Conservation (phyloP, 176 grass and related monocot species). For the Elaeis guineensis region DNA sequence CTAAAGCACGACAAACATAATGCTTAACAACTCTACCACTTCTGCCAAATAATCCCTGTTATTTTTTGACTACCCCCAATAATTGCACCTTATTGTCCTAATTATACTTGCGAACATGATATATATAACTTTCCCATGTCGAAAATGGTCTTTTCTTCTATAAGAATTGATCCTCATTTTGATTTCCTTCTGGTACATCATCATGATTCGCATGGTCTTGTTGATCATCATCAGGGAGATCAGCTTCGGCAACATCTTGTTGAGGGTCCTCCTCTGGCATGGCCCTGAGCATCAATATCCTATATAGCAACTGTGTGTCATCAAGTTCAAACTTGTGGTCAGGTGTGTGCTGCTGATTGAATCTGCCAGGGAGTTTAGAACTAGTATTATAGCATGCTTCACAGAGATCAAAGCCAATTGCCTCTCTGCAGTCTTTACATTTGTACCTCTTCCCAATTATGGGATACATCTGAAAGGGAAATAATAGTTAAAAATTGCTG, state of each 20-base stretch:
- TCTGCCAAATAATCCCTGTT: too few relatives aligned
- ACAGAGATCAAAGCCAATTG: constrained; percentile 70
- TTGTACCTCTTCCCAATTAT: constrained; percentile 75
- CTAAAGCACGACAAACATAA: too few relatives aligned
- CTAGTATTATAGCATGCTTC: constrained; percentile 52
- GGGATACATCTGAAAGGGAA: constrained; percentile 45
- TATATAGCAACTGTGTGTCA: background rate
- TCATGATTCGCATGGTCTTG: background rate
- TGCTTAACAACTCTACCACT: too few relatives aligned
- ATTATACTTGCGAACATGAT: too few relatives aligned
- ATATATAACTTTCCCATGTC: too few relatives aligned
- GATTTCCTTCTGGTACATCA: constrained; percentile 1
- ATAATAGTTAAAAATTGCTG: background rate
- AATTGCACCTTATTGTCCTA: too few relatives aligned
- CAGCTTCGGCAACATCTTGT: background rate
- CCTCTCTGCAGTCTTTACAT: constrained; percentile 66
- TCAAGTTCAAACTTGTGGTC: constrained; percentile 69
- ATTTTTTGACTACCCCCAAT: too few relatives aligned
- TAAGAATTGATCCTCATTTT: constrained; percentile 13
- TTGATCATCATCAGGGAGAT: background rate
- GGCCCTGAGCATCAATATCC: constrained; percentile 5
- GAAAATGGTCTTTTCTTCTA: too few relatives aligned
- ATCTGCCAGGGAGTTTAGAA: constrained; percentile 69
- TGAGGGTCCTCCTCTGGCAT: background rate
- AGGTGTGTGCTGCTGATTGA: constrained; percentile 92